Evolutionary conservation across 2,329 filamentous ascomycete genomes (phyloP).

Genomic region (Exophiala xenobiotica): DNA sequence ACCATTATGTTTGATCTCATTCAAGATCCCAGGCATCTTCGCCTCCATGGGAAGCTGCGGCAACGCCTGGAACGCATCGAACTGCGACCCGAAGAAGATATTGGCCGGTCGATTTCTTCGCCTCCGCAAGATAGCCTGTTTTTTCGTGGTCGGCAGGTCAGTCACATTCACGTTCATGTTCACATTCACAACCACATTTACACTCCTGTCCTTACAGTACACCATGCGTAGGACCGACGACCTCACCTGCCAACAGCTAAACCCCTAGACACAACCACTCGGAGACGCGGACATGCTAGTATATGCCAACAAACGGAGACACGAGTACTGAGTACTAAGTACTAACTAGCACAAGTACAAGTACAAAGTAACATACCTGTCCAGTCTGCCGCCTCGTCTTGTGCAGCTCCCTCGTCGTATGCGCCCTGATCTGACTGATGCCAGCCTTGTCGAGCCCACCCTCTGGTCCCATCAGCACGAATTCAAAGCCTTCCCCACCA

Average conservation of each 20-base stretch:
- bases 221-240: too few species aligned
- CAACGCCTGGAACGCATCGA: slow-evolving; percentile 12
- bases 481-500: slow-evolving; percentile 7
- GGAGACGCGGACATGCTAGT: too few species aligned
- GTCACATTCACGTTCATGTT: too few species aligned
- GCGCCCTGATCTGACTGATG: slow-evolving; percentile 22
- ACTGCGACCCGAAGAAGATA: slow-evolving; percentile 16
- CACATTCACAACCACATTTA: too few species aligned
- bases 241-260: too few species aligned
- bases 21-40: slow-evolving; percentile 13
- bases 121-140: slow-evolving; percentile 4
- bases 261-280: too few species aligned
- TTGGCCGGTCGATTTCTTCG: slow-evolving; percentile 9
- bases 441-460: slow-evolving; percentile 16
- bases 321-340: too few species aligned
- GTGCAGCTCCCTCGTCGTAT: slow-evolving; percentile 23
- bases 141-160: too few species aligned
- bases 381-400: slow-evolving; percentile 11
- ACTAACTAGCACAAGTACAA: too few species aligned
- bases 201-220: too few species aligned
- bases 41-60: slow-evolving; percentile 13
- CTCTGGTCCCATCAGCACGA: slow-evolving; percentile 19
- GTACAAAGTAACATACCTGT: slow-evolving; percentile 9
- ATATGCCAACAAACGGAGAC: too few species aligned
- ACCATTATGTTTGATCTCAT: slow-evolving; percentile 19